Base-by-base conservation (phyloP, 2,329 filamentous ascomycete species). In the Pleoardoris graminearum region DNA sequence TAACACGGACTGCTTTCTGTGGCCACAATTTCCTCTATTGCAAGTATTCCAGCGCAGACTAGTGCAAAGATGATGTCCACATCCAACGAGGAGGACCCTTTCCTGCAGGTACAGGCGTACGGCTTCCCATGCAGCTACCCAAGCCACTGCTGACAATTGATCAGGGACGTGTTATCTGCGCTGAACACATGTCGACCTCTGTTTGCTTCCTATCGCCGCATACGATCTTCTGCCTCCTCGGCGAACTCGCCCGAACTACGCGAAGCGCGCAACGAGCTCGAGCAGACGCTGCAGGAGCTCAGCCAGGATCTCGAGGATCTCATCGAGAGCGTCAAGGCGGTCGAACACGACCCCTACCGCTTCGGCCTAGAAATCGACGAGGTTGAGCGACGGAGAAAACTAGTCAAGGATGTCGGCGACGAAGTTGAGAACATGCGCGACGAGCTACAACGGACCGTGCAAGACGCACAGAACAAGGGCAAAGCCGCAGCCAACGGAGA, bases 151-250 rank as follows among this genome's bases (percentile, higher is more conserved):
- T 72, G 56, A 72, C 59, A 54, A 48, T n/a, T 51, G 44, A 35
- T 23, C 53, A 96, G 91, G 76, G 94, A 99, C 77, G 90, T 97
- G 62, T 86, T 96, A 61, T 79, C 86, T 58, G 89, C 95, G 55
- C 86, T 99, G 59, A 83, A 88, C 60, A 85, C 85, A 12, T 89
- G 90, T 48, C 88, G 93, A 8, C 87, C 92, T 47, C 86, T 97
- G 51, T 97, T 97, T 80, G 87, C 89, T 59, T 97, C 92, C 14
- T 99, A 96, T 79, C 84, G 96, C 37, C 93, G 94, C 70, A 99
- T 99, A 77, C 90, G 91, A 69, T 94, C 91, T 39, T 87, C 96
- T 22, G 84, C 87, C 53, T 87, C 86, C 35, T 82, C 84, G 7
- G 77, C 86, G 12, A 80, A 81, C 37, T 92, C 90, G 16, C 70